phyloP scores from a whole-genome alignment of 2,329 filamentous ascomycete genomes.

The Cytospora schulzeri region DNA sequence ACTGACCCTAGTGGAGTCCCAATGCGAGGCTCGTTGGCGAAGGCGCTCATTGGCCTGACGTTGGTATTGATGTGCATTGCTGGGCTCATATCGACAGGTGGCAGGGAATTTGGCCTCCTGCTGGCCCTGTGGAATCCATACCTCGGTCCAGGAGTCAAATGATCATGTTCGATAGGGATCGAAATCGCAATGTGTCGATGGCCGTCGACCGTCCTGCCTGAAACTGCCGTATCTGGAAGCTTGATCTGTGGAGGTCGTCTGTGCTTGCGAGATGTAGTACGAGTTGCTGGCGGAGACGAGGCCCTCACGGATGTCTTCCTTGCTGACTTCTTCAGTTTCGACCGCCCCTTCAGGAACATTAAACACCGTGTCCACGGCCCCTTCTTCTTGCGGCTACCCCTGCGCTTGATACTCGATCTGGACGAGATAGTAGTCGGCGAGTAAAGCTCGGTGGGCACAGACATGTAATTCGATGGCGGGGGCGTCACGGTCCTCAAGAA shows the following conservation, averaged over 20 bases:
- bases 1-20: constrained; percentile 38
- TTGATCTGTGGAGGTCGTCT: constrained; percentile 36
- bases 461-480: constrained; percentile 54
- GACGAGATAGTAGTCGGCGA: constrained; percentile 28
- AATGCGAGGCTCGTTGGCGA: constrained; percentile 14
- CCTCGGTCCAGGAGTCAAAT: constrained; percentile 40
- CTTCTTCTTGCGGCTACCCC: constrained; percentile 34
- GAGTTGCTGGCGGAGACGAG: constrained; percentile 7
- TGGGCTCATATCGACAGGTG: constrained; percentile 1
- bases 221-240: constrained; percentile 59
- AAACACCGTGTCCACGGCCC: constrained; percentile 43
- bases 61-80: constrained; percentile 10
- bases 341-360: constrained; percentile 42
- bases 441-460: constrained; percentile 39
- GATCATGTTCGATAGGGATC: constrained; percentile 55
- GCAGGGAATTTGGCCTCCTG: constrained; percentile 9
- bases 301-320: constrained; percentile 23
- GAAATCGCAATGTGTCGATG: constrained; percentile 63
- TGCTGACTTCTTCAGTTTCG: constrained; percentile 41
- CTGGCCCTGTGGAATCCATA: constrained; percentile 26
- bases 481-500: constrained; percentile 53
- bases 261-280: constrained; percentile 14
- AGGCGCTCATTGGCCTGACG: constrained; percentile 19
- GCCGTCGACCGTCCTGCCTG: constrained; percentile 54
- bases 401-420: constrained; percentile 13